Percentiles rank a stretch among this genome's conserved stretches.
Conservation (phyloP, 805 yeast species). For the Kazachstania kunashirensis region DNA sequence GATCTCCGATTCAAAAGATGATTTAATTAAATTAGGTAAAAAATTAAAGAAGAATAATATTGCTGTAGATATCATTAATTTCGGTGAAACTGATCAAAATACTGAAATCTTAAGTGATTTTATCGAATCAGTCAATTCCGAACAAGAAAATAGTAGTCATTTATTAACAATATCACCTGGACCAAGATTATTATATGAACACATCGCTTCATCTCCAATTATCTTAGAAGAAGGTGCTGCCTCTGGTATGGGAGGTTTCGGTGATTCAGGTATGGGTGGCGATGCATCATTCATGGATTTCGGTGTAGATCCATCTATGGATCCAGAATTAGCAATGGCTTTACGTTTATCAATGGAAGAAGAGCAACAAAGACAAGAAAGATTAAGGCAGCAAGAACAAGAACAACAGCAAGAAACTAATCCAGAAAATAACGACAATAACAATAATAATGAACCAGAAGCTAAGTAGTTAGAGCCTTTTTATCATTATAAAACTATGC, state of each 20-base stretch:
- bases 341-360: slow-evolving; percentile 90
- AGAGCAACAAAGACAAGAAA: slow-evolving; percentile 84
- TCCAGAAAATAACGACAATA: no score
- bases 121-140: slow-evolving; percentile 51
- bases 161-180: slow-evolving; percentile 84
- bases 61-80: slow-evolving; percentile 81
- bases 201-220: slow-evolving; percentile 65
- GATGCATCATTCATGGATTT: slow-evolving; percentile 51
- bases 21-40: slow-evolving; percentile 76
- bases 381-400: slow-evolving; percentile 38
- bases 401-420: slow-evolving; percentile 4
- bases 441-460: slow-evolving; percentile 2
- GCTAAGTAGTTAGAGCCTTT: not conserved
- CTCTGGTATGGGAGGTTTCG: slow-evolving; percentile 35
- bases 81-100: slow-evolving; percentile 80
- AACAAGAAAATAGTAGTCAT: slow-evolving; percentile 65
- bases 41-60: slow-evolving; percentile 87
- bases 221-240: slow-evolving; percentile 51
- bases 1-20: slow-evolving; percentile 52
- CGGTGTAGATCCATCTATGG: slow-evolving; percentile 81
- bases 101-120: slow-evolving; percentile 73
- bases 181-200: slow-evolving; percentile 73
- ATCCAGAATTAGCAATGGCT: slow-evolving; percentile 95
- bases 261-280: slow-evolving; percentile 36
- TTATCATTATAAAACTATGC: no score